Percentiles rank a stretch among this genome's conserved stretches.
These are phyloP conservation scores for Trichoderma atrobrunneum DNA, from an alignment of 2,329 filamentous ascomycete species.

Conservation along the genomic window DNA sequence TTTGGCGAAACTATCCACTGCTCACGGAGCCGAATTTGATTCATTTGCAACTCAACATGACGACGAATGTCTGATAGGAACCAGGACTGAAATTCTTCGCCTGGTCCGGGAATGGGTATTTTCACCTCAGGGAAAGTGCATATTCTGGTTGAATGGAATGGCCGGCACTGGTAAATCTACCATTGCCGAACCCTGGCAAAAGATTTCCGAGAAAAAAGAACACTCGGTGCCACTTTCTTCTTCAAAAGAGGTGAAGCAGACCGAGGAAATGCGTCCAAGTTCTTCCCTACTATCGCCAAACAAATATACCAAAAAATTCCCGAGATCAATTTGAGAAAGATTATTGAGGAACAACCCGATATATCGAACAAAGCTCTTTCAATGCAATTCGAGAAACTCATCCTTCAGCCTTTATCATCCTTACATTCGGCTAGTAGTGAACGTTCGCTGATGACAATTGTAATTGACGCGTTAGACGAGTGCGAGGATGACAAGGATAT, in stretches of 20 bases:
- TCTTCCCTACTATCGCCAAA: not conserved
- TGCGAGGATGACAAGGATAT: not conserved
- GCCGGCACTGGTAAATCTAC: not conserved
- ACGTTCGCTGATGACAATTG: not conserved
- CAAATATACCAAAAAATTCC: not conserved
- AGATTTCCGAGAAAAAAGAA: not conserved
- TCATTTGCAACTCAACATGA: not conserved
- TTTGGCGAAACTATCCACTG: not conserved
- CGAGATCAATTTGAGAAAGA: not conserved
- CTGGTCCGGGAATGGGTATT: accelerated
- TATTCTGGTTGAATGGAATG: not conserved
- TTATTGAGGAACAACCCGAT: not conserved
- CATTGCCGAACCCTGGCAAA: not conserved
- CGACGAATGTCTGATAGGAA: not conserved
- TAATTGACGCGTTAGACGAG: not conserved
- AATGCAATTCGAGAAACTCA: not conserved
- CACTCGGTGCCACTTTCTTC: not conserved
- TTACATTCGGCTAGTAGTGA: not conserved
- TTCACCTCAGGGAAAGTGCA: not conserved
- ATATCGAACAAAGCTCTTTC: not conserved
- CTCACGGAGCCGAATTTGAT: not conserved
- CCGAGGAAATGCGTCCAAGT: not conserved
- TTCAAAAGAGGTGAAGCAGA: not conserved
- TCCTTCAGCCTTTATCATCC: not conserved
- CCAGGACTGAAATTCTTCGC: not conserved